Base-by-base conservation (phyloP, 1,284 basidiomycete species). In the Pterulicium gracile region DNA sequence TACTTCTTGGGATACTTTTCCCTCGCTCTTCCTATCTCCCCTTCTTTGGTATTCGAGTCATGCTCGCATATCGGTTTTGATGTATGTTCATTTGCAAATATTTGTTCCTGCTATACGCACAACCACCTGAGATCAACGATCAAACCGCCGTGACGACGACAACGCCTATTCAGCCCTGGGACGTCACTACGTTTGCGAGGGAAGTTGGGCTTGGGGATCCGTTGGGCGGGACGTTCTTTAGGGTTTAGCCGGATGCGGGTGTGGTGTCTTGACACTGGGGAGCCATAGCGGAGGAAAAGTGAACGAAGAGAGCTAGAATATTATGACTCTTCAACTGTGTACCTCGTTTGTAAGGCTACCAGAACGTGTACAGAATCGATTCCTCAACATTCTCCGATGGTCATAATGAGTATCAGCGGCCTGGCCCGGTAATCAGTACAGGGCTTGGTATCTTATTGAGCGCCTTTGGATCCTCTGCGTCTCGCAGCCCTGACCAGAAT, bases 211-310 rank as follows among this genome's bases (percentile, higher is more conserved):
- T 77, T 17, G 73, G 73, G 13, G 55, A 62, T 27, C 73, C 73
- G 0, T 62, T 75, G 40, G 73, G 63, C 12, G 73, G 72, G 21
- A 72, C 69, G 0, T 75, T 72, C 56, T 72, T 75, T 61, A 56
- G 64, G 3, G 72, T 75, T 20, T 68, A 63, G 3, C 68, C 70
- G 12, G 59, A 60, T 47, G 51, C 57, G 27, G 27, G 10, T 7
- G 27, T 32, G 27, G 27, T 10, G 27, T n/a, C n/a, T n/a, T n/a
- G n/a, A n/a, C n/a, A n/a, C n/a, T n/a, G n/a, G n/a, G n/a, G n/a
- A n/a, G n/a, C n/a, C n/a, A 32, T 32, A 32, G 27, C n/a, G 27
- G 27, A 32, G 27, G 27, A 7, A 32, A n/a, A 32, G 27, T n/a
- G n/a, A n/a, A n/a, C n/a, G n/a, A n/a, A n/a, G n/a, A n/a, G n/a